Conservation (phyloP, 2,329 filamentous ascomycete genomes). For the Orbilia blumenaviensis region DNA sequence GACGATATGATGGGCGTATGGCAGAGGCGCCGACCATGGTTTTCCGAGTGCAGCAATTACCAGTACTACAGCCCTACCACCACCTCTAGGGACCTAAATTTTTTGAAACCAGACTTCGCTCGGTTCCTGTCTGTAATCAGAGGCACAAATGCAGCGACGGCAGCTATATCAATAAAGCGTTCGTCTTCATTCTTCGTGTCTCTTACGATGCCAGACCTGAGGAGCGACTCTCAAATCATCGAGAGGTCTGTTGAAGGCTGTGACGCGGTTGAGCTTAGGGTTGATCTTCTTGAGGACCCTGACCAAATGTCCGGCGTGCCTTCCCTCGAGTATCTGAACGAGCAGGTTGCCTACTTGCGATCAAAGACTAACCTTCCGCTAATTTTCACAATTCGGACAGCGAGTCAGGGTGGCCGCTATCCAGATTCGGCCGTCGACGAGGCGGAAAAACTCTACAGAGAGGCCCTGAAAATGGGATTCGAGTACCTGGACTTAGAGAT, state of each 20-base stretch:
- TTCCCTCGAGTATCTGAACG: conserved; percentile 77
- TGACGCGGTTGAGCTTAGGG: conserved; percentile 92
- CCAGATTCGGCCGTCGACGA: conserved; percentile 78
- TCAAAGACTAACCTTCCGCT: conserved; percentile 77
- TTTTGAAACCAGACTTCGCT: conserved; percentile 73
- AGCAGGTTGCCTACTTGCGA: conserved; percentile 82
- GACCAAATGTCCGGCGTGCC: conserved; percentile 67
- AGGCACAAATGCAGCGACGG: conserved; percentile 69
- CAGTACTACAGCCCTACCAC: conserved; percentile 85
- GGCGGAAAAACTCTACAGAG: conserved; percentile 76
- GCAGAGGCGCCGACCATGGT: conserved; percentile 86
- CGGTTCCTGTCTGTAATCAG: conserved; percentile 77
- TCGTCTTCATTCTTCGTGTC: conserved; percentile 89
- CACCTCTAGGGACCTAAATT: conserved; percentile 64
- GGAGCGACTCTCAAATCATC: conserved; percentile 63
- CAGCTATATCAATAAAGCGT: conserved; percentile 70
- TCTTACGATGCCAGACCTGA: conserved; percentile 80
- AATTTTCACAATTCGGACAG: conserved; percentile 90
- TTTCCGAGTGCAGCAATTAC: conserved; percentile 90
- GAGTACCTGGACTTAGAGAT: conserved; percentile 96
- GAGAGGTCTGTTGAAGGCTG: conserved; percentile 80
- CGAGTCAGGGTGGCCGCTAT: conserved; percentile 86
- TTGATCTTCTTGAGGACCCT: conserved; percentile 84
- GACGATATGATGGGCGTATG: conserved; percentile 94
- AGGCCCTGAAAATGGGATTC: conserved; percentile 81